A percentile compares a stretch with the other conserved stretches of the same genome.
phyloP scores from a whole-genome alignment of 495 filamentous ascomycete species.

The Trichoderma gamsii region DNA sequence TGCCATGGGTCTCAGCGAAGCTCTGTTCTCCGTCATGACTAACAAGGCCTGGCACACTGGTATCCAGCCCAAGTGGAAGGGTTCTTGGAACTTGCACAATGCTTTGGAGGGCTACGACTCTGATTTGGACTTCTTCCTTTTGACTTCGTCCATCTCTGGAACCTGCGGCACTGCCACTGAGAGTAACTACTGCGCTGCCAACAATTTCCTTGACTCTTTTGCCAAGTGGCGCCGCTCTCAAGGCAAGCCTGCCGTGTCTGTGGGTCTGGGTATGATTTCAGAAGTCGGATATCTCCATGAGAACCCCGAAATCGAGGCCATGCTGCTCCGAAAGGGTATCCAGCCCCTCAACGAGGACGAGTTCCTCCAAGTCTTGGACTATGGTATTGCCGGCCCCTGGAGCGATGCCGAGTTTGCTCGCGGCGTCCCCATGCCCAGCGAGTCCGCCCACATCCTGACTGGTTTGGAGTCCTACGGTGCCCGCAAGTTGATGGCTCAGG shows the following conservation, averaged over 20 bases:
- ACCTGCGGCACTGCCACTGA: slow-evolving; percentile 43
- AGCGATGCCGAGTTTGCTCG: slow-evolving; percentile 1
- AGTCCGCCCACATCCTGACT: slow-evolving; percentile 24
- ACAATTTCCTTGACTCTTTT: slow-evolving; percentile 40
- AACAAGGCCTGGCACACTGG: slow-evolving; percentile 26
- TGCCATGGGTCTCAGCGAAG: slow-evolving; percentile 43
- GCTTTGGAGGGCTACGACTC: slow-evolving; percentile 24
- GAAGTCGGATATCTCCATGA: slow-evolving; percentile 28
- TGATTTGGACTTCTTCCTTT: slow-evolving; percentile 50
- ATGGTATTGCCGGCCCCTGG: slow-evolving; percentile 18
- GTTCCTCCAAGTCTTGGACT: slow-evolving; percentile 30
- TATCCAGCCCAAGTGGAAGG: slow-evolving; percentile 37
- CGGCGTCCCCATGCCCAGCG: background rate
- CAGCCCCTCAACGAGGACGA: slow-evolving; percentile 32
- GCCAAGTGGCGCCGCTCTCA: slow-evolving; percentile 27
- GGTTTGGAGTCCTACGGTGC: slow-evolving; percentile 24
- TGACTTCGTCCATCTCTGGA: slow-evolving; percentile 44
- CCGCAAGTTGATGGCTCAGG: slow-evolving; percentile 20
- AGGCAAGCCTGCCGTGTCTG: slow-evolving; percentile 28
- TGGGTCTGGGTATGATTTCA: slow-evolving; percentile 36
- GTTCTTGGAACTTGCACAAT: slow-evolving; percentile 31
- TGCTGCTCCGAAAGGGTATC: slow-evolving; percentile 27
- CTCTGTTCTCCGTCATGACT: slow-evolving; percentile 31
- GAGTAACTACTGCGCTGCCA: slow-evolving; percentile 45
- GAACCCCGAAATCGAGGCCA: slow-evolving; percentile 22